A percentile compares a stretch with the other conserved stretches of the same genome.
Conservation (phyloP, 495 filamentous ascomycete genomes). For the Aspergillus conjunctus region DNA sequence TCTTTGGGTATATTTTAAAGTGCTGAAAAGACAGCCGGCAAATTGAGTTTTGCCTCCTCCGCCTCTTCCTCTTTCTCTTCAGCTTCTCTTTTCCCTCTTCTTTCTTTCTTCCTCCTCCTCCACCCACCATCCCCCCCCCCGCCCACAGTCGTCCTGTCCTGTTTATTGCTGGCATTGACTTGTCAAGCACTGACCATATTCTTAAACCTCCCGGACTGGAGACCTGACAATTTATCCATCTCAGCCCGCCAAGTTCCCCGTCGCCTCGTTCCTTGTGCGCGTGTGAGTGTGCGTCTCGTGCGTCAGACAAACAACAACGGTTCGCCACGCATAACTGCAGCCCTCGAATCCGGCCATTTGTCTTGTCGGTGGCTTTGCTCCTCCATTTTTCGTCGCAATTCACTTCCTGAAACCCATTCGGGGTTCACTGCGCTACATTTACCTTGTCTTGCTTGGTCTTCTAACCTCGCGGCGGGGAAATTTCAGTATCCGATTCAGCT, state of each 20-base stretch:
- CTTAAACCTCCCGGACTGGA: slow-evolving; percentile 27
- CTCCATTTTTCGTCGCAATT: slow-evolving; percentile 3
- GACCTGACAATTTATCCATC: slow-evolving; percentile 24
- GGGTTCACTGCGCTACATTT: background rate
- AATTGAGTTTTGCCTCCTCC: slow-evolving; percentile 29
- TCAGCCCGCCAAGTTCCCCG: slow-evolving; percentile 18
- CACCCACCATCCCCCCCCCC: slow-evolving; percentile 28
- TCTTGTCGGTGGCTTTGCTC: slow-evolving; percentile 13
- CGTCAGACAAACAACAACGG: slow-evolving; percentile 23
- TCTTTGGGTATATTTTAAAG: background rate
- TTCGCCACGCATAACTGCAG: slow-evolving; percentile 26
- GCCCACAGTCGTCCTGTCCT: slow-evolving; percentile 37
- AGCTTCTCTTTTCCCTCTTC: slow-evolving; percentile 36
- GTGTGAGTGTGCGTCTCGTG: slow-evolving; percentile 16
- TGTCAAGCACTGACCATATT: slow-evolving; percentile 45
- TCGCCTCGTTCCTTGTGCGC: slow-evolving; percentile 28
- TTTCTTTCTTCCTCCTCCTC: slow-evolving; percentile 34
- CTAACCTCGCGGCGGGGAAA: slow-evolving; percentile 14
- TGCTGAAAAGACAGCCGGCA: slow-evolving; percentile 21
- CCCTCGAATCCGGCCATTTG: slow-evolving; percentile 14
- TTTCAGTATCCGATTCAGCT: slow-evolving; percentile 10
- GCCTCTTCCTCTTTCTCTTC: slow-evolving; percentile 33
- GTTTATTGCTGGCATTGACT: slow-evolving; percentile 56
- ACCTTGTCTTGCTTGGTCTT: slow-evolving; percentile 7
- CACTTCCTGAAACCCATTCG: slow-evolving; percentile 4